Conservation (phyloP, 2,329 filamentous ascomycete genomes). For the Botrytis elliptica region DNA sequence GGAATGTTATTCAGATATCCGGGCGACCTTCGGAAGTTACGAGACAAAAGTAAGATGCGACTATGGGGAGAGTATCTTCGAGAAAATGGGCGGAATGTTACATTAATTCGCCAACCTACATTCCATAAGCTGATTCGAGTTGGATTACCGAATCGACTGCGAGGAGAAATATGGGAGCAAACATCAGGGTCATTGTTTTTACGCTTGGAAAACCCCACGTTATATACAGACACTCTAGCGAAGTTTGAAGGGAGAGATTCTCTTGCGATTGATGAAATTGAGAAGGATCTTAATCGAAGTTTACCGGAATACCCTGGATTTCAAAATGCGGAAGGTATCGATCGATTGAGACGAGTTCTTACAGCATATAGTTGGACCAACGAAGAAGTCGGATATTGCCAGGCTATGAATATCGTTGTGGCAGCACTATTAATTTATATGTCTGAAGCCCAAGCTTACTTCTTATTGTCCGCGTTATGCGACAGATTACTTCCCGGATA, state of each 20-base stretch:
- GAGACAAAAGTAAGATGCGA: conserved; percentile 95
- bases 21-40: conserved; percentile 87
- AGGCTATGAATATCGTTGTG: conserved; percentile 99
- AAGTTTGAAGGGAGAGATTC: conserved; percentile 86
- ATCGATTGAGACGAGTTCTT: conserved; percentile 80
- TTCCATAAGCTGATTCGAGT: conserved; percentile 98
- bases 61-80: conserved; percentile 95
- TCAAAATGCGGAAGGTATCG: conserved; percentile 93
- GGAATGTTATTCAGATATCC: conserved; percentile 94
- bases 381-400: conserved; percentile 93
- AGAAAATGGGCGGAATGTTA: conserved; percentile 92
- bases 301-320: conserved; percentile 96
- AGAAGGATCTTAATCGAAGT: conserved; percentile 96
- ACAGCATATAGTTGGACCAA: conserved; percentile 99
- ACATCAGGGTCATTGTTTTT: conserved; percentile 89
- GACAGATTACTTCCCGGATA: conserved; percentile 93
- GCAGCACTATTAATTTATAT: conserved; percentile 98
- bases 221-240: conserved; percentile 79
- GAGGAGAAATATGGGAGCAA: conserved; percentile 95
- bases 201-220: conserved; percentile 77
- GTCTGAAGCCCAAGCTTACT: conserved; percentile 95
- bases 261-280: conserved; percentile 96
- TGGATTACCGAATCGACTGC: conserved; percentile 85
- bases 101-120: conserved; percentile 89
- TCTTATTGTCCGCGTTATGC: conserved; percentile 85